A percentile compares a stretch with the other conserved stretches of the same genome.
Evolutionary conservation across 495 filamentous ascomycete species (phyloP).

Genomic region (Xylaria longipes): DNA sequence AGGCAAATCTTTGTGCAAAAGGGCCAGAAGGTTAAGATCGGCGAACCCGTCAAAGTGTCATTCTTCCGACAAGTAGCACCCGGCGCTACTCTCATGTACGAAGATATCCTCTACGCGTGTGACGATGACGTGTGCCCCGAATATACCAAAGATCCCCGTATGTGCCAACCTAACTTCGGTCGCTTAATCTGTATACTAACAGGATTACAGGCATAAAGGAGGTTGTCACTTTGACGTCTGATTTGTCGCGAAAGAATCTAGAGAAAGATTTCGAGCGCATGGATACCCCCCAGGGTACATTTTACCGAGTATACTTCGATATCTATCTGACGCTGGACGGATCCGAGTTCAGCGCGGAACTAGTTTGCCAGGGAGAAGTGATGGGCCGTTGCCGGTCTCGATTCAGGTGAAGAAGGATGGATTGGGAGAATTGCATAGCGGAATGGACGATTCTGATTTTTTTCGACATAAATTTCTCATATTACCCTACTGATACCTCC

Average conservation of each 20-base stretch:
- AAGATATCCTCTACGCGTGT: constrained; percentile 97
- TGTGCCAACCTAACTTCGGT: constrained; percentile 51
- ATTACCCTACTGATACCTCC: constrained; percentile 28
- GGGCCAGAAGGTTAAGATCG: constrained; percentile 97
- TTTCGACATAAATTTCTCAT: constrained; percentile 24
- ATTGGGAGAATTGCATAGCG: constrained; percentile 25
- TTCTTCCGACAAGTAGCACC: constrained; percentile 99
- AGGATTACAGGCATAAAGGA: constrained; percentile 87
- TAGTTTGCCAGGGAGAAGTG: constrained; percentile 98
- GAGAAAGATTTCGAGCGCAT: constrained; percentile 99
- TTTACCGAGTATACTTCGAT: constrained; percentile 85
- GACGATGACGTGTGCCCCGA: constrained; percentile 98
- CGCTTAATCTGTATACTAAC: constrained; percentile 34
- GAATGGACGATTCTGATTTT: constrained; percentile 25
- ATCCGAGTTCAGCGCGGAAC: constrained; percentile 95
- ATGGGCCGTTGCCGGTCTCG: constrained; percentile 95
- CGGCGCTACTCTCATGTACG: constrained; percentile 98
- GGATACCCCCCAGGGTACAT: constrained; percentile 98
- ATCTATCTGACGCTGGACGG: constrained; percentile 95
- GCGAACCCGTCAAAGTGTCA: constrained; percentile 97
- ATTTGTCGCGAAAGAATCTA: constrained; percentile 95
- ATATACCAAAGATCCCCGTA: constrained; percentile 99
- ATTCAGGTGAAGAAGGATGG: constrained; percentile 62
- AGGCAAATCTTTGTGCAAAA: constrained; percentile 99
- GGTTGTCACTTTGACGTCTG: constrained; percentile 95